Base-by-base conservation (phyloP, 345 rosid species). In the Cardiospermum halicacabum region DNA sequence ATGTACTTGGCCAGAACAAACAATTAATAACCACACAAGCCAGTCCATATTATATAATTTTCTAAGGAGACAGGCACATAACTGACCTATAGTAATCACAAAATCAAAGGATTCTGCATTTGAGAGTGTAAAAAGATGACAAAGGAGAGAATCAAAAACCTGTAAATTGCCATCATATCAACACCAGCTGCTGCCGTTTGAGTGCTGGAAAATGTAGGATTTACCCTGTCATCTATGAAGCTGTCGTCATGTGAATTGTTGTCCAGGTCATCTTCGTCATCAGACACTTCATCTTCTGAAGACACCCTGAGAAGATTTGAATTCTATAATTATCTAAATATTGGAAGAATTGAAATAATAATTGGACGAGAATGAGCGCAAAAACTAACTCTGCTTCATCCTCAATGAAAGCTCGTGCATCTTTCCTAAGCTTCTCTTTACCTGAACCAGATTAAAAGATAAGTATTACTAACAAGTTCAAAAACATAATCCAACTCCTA, bases 91-190 rank as follows among this genome's bases (percentile, higher is more conserved):
- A 24, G 24, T 10, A 30, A 13, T 55, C 39, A 55, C 25, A 55
- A 22, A 12, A 55, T 16, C 39, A 55, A 0, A 11, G 16, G 40
- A 10, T 31, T 27, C 3, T n/a, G 6, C 12, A 18, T 40, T 19
- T 13, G 34, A 2, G 6, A 11, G 53, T 18, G 18, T 27, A 26
- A 16, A 24, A 2, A 24, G 7, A 3, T 2, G 22, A 47, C 18
- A 49, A 24, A 48, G 24, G 26, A 45, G 68, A 65, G 53, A 56
- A n/a, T 42, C 18, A 62, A 58, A 40, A 42, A 92, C 98, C 98
- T 89, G 87, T 93, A 93, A 60, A 93, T 36, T 58, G 91, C 92
- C 86, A 88, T 81, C 96, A 88, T 93, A 81, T 93, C 96, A 76
- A 80, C 73, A 64, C 81, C 73, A 77, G 81, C 74, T 65, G 84